Evolutionary conservation across 2,329 filamentous ascomycete genomes (phyloP).

Genomic region (Pseudophaeomoniella oleicola): DNA sequence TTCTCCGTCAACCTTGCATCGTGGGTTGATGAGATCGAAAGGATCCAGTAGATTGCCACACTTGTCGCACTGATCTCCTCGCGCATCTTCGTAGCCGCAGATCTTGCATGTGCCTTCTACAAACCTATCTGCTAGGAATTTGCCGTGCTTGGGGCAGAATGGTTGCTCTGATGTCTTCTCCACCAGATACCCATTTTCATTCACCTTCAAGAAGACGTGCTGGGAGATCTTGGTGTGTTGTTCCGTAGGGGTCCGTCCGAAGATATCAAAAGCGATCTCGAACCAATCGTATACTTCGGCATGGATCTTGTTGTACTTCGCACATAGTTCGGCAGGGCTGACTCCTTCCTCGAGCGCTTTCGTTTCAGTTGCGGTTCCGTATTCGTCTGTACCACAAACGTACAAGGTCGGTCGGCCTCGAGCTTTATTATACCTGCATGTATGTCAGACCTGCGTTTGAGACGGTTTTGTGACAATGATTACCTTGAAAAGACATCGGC

Average conservation of each 20-base stretch:
- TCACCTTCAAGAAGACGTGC: conserved; percentile 74
- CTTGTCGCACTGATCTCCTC: conserved; percentile 61
- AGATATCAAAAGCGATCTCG: conserved; percentile 85
- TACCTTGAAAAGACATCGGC: conserved; percentile 64
- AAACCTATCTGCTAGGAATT: conserved; percentile 60
- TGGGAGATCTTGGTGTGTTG: conserved; percentile 90
- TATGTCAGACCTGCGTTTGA: conserved; percentile 6
- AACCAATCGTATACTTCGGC: conserved; percentile 94
- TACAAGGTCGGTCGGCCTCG: conserved; percentile 68
- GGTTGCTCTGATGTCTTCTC: conserved; percentile 80
- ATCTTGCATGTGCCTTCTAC: conserved; percentile 32
- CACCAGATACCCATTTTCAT: conserved; percentile 76
- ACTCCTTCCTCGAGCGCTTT: conserved; percentile 82
- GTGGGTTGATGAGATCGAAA: conserved; percentile 64
- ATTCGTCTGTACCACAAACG: conserved; percentile 84
- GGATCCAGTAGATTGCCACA: conserved; percentile 61
- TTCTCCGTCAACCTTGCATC: conserved; percentile 80
- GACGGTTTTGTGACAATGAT: conserved; percentile 2
- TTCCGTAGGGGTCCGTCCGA: conserved; percentile 77
- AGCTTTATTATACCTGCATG: conserved; percentile 56
- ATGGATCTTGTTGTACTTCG: conserved; percentile 85
- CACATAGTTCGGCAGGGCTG: conserved; percentile 70
- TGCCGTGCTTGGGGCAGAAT: conserved; percentile 66
- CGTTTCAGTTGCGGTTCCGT: conserved; percentile 90
- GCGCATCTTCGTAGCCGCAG: conserved; percentile 50